Evolutionary conservation across 1,284 basidiomycete species (phyloP).

Genomic region (Sporisorium scitamineum): DNA sequence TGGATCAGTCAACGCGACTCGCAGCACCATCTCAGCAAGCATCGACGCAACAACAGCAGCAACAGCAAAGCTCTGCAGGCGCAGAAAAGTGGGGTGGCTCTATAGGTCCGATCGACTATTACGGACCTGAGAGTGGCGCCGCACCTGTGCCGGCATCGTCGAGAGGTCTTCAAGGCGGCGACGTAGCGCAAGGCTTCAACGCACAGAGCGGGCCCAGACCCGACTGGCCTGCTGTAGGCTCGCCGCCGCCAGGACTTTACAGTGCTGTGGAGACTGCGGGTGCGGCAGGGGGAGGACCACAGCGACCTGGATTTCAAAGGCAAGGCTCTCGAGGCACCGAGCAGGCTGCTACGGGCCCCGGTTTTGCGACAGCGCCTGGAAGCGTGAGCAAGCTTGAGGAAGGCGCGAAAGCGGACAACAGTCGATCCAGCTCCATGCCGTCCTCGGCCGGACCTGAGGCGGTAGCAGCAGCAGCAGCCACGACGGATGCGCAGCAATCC

Average conservation of each 20-base stretch:
- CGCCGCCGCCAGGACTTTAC: slow-evolving; percentile 49
- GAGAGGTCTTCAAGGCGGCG: slow-evolving; percentile 6
- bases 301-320: slow-evolving; percentile 35
- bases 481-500: slow-evolving; percentile 12
- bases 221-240: slow-evolving; percentile 56
- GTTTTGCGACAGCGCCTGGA: background rate
- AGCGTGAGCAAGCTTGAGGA: slow-evolving; percentile 39
- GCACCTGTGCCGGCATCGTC: slow-evolving; percentile 24
- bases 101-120: slow-evolving; percentile 61
- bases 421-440: slow-evolving; percentile 20
- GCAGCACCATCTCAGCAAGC: slow-evolving; percentile 8
- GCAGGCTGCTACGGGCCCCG: slow-evolving; percentile 4
- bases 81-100: slow-evolving; percentile 55
- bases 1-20: slow-evolving; percentile 9
- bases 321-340: slow-evolving; percentile 42
- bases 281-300: slow-evolving; percentile 1
- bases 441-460: slow-evolving; percentile 34
- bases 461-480: background rate
- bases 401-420: slow-evolving; percentile 27
- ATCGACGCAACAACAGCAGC: slow-evolving; percentile 16
- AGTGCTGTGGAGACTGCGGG: background rate
- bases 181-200: slow-evolving; percentile 10
- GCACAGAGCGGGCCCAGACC: slow-evolving; percentile 24
- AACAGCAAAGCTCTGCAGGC: slow-evolving; percentile 10
- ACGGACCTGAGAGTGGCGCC: slow-evolving; percentile 41